Base-by-base conservation (phyloP, 2,329 filamentous ascomycete genomes). In the Paecilomyces sp. region DNA sequence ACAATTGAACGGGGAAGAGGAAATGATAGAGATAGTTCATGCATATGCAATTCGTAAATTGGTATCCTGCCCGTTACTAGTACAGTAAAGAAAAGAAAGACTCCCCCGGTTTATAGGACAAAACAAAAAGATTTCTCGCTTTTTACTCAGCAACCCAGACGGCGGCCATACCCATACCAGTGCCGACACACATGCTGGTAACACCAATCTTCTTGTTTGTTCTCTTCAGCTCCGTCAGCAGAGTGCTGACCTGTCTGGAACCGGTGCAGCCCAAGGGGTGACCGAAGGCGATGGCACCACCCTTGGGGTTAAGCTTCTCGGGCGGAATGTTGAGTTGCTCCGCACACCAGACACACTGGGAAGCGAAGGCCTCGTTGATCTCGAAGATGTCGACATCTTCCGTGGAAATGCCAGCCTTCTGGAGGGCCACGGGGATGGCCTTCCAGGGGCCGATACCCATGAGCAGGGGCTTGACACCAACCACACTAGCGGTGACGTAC, bases 311-410 rank as follows among this genome's bases (percentile, higher is more conserved):
- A 72, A 99, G 87, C 85, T 97, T 97, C 65, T 90, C 88, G 62
- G 82, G 73, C 57, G 91, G 89, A 30, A 99, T 79, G 53, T 88
- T 88, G 24, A 99, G 85, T 81, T 97, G 88, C 70, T 94, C 90
- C 64, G 90, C 86, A 76, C 92, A 97, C 89, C 90, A 97, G 66
- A 97, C 77, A 77, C 91, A 96, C 83, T 97, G 93, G 64, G 86
- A 90, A 33, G 94, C 94, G 75, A 99, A 99, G 1, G 94, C 94
- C 84, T 99, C 94, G 81, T 99, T 99, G 83, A 99, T 97, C 85
- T 99, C 94, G 71, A 85, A 97, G 71, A 97, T 93, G 74, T 97
- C 94, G 31, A 99, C 91, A 67, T 97, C 93, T 60, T 96, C 88
- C 77, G 88, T 91, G 73, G 81, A 82, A 68, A 99, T 86, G 61